Conservation (phyloP, 306 rosid genomes). For the Carpinus viminea region DNA sequence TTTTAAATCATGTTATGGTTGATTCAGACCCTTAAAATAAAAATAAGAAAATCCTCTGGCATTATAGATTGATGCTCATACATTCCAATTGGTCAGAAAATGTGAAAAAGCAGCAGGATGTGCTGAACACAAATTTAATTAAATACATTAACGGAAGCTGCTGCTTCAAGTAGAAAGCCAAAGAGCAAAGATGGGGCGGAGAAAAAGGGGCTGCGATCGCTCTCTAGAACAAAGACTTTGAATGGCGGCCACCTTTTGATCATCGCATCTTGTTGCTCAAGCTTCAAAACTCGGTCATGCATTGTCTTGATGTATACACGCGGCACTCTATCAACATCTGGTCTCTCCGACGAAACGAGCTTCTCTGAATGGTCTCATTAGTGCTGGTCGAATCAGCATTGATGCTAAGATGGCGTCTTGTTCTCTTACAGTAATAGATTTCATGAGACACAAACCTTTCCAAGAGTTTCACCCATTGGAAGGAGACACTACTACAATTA, state of each 20-base stretch:
- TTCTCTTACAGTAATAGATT: too few species aligned
- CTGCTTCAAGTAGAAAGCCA: slow-evolving; percentile 21
- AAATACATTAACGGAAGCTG: not conserved
- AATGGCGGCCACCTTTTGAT: slow-evolving; percentile 36
- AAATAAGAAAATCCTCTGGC: too few species aligned
- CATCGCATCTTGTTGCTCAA: slow-evolving; percentile 37
- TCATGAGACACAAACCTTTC: too few species aligned
- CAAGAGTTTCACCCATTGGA: too few species aligned
- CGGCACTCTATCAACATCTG: slow-evolving; percentile 2
- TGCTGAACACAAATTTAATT: not conserved
- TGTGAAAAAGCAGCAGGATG: too few species aligned
- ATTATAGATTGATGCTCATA: too few species aligned
- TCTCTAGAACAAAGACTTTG: slow-evolving; percentile 25
- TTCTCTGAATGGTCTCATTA: slow-evolving; percentile 7
- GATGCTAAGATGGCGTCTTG: slow-evolving; percentile 35
- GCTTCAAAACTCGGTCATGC: slow-evolving; percentile 20
- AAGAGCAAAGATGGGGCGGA: slow-evolving; percentile 23
- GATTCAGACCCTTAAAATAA: too few species aligned
- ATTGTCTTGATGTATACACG: slow-evolving; percentile 39
- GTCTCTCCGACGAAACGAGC: not conserved
- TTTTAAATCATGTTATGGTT: too few species aligned
- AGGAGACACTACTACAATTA: too few species aligned
- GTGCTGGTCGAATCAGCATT: slow-evolving; percentile 37
- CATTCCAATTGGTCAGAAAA: too few species aligned
- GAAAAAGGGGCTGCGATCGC: slow-evolving; percentile 39